Evolutionary conservation across 2,329 filamentous ascomycete species (phyloP), one percentile per base, ranked within the genome.

Genomic region (Penicillium psychrosexuale): DNA sequence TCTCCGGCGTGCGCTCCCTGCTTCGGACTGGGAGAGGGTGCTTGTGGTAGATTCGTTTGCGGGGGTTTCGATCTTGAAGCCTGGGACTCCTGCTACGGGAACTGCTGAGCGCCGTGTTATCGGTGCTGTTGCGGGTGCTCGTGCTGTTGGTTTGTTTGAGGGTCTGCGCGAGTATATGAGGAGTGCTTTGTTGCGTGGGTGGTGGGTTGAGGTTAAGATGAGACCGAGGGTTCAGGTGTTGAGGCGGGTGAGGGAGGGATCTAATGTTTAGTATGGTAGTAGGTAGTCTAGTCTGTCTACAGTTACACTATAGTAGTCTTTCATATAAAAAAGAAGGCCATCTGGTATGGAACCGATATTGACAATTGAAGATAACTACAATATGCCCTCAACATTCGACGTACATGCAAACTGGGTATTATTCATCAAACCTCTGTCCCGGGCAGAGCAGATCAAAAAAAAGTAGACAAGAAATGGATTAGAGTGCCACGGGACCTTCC

Each of bases 151-250:
- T 2, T 15, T 67, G 33, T 77, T 71, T 57, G 64, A 66, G 22
- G 17, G 17, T 6, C 13, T 65, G 22, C 61, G 69, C 8, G 63
- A 66, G 19, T 40, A 64, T 39, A 58, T 61, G 19, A 64, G 75
- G 19, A 50, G 59, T 22, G 45, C 61, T 59, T 30, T 75, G 19
- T 77, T 78, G 2, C 65, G 69, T 31, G 82, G 82, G 0, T 82
- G 78, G 71, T 85, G 83, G 83, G 74, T 78, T 27, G 78, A 81
- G 52, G 65, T 83, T 42, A 74, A 69, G 58, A 78, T 84, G 77
- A 75, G 77, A 65, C 79, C 81, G 34, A 81, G 77, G 65, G 74
- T 85, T 40, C 75, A 75, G 55, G 77, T 85, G 36, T 62, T 85
- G 65, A 58, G 50, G 28, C 58, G 62, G 28, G 47, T 57, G 30